Evolutionary conservation across 345 rosid genomes (phyloP).

Genomic region (Turnera subulata): DNA sequence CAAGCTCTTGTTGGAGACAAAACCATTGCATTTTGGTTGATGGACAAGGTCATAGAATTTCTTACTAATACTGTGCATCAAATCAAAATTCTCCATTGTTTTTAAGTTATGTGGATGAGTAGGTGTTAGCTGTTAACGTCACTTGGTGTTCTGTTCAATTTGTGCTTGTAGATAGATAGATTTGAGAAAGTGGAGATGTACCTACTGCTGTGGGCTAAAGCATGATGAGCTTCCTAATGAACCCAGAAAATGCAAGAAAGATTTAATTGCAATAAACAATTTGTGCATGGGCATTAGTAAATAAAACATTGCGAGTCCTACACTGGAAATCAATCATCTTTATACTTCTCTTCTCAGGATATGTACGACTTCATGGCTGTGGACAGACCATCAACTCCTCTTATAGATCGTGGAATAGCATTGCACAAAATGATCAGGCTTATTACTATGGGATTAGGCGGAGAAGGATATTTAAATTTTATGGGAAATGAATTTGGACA

Average conservation of each 20-base stretch:
- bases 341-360: slow-evolving; percentile 46
- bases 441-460: slow-evolving; percentile 90
- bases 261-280: not conserved
- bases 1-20: slow-evolving; percentile 99
- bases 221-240: too few relatives aligned
- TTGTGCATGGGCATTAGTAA: not conserved
- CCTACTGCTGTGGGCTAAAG: too few relatives aligned
- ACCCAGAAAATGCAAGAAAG: too few relatives aligned
- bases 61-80: slow-evolving; percentile 1
- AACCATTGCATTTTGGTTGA: slow-evolving; percentile 94
- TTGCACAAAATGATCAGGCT: slow-evolving; percentile 97
- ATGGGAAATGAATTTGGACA: slow-evolving; percentile 99
- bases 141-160: too few relatives aligned
- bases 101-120: too few relatives aligned
- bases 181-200: too few relatives aligned
- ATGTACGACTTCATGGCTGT: slow-evolving; percentile 97
- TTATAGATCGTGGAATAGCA: slow-evolving; percentile 89
- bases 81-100: too few relatives aligned
- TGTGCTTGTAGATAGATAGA: too few relatives aligned
- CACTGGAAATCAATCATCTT: slow-evolving; percentile 8
- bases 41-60: slow-evolving; percentile 72
- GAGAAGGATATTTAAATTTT: slow-evolving; percentile 95
- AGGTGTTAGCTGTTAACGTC: too few relatives aligned
- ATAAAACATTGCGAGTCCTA: not conserved
- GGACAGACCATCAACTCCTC: slow-evolving; percentile 73